These are phyloP conservation scores for Austropuccinia psidii DNA, from an alignment of 1,284 basidiomycete species.

Conservation along the genomic window DNA sequence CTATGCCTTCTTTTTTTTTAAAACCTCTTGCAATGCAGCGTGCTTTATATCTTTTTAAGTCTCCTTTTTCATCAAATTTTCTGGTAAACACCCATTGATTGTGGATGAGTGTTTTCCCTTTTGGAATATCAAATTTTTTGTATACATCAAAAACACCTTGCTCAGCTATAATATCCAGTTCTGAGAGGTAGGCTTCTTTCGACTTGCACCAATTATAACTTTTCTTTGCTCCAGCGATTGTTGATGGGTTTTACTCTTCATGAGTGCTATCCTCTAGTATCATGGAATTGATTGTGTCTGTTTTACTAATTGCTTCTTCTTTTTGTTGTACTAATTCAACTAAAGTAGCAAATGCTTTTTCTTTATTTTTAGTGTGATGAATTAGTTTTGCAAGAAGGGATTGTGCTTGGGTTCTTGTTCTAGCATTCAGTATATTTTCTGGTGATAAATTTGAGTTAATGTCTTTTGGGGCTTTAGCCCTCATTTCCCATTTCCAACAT, in stretches of 20 bases:
- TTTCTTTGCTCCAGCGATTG: neutral
- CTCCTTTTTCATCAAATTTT: slow-evolving; percentile 7
- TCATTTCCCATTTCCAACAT: too few species aligned
- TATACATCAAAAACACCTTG: slow-evolving; percentile 9
- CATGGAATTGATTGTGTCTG: neutral
- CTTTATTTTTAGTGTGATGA: neutral
- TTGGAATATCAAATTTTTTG: neutral
- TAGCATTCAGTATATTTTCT: too few species aligned
- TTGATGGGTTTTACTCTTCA: neutral
- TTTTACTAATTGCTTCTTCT: neutral
- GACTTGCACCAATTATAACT: neutral
- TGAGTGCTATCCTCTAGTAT: neutral
- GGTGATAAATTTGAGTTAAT: too few species aligned
- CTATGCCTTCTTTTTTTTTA: slow-evolving; percentile 16
- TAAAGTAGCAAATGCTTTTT: too few species aligned
- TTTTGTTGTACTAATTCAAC: too few species aligned
- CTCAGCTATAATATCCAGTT: neutral
- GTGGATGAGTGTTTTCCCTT: neutral
- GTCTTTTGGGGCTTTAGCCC: too few species aligned
- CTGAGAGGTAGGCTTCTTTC: neutral
- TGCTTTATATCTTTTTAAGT: slow-evolving; percentile 14
- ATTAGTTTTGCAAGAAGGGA: too few species aligned
- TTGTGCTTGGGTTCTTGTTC: too few species aligned
- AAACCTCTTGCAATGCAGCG: slow-evolving; percentile 11
- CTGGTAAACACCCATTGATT: neutral